A percentile compares a stretch with the other conserved stretches of the same genome.
Conservation (phyloP, 2,329 filamentous ascomycete species). For the Fusarium sacchari region DNA sequence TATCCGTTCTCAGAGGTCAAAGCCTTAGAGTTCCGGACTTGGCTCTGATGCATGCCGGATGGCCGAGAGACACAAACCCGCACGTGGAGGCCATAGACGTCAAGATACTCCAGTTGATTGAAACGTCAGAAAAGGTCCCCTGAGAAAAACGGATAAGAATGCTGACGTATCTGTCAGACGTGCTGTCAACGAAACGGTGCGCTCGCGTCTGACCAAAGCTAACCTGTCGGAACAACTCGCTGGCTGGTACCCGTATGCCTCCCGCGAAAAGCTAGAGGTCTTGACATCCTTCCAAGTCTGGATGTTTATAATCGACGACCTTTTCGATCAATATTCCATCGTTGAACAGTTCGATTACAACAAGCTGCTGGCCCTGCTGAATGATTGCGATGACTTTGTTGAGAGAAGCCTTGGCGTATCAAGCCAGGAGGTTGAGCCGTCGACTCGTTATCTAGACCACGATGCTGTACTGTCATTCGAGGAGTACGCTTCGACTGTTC, state of each 20-base stretch:
- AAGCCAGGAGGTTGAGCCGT: background rate
- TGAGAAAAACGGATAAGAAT: rapidly evolving
- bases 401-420: background rate
- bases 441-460: background rate
- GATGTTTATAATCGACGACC: background rate
- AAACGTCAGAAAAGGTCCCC: background rate
- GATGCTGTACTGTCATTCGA: background rate
- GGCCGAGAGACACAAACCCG: background rate
- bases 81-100: background rate
- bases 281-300: background rate
- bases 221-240: background rate
- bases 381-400: background rate
- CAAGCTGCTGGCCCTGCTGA: background rate
- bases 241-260: background rate
- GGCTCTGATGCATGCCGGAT: background rate
- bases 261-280: background rate
- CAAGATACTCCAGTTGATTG: background rate
- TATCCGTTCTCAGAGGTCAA: background rate
- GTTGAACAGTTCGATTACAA: background rate
- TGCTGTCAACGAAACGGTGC: background rate
- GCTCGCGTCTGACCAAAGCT: background rate
- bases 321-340: background rate
- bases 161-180: background rate
- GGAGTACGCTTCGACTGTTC: background rate
- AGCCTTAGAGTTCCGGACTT: background rate